Evolutionary conservation across 1,139 yeast genomes (phyloP).

Genomic region (Debaryomyces psychrophilus): DNA sequence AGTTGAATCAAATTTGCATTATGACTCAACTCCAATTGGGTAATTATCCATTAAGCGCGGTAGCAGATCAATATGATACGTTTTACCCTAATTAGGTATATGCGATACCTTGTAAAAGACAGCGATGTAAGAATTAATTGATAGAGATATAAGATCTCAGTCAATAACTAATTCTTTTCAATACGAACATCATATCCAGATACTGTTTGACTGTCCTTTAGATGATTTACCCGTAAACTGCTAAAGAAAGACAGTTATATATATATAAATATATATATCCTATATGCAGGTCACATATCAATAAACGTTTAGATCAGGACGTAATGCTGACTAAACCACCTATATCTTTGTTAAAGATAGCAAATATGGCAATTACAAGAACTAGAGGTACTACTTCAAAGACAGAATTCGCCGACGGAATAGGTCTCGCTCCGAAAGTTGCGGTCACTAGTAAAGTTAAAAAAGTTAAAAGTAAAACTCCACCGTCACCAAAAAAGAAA

Average conservation of each 20-base stretch:
- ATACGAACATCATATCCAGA: no score
- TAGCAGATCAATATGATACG: conserved; percentile 6
- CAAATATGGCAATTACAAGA: conserved; percentile 6
- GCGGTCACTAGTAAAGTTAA: neutral
- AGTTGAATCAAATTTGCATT: conserved; percentile 1
- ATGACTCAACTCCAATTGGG: conserved; percentile 12
- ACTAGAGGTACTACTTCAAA: conserved; percentile 2
- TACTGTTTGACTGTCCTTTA: no score
- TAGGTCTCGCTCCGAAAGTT: neutral
- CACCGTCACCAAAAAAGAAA: conserved; percentile 2
- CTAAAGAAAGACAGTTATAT: neutral
- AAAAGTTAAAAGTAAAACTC: neutral
- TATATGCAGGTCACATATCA: conserved; percentile 1
- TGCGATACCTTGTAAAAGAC: neutral
- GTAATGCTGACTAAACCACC: neutral
- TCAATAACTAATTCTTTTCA: no score
- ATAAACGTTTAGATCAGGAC: neutral
- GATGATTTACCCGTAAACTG: neutral
- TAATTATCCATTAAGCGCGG: conserved; percentile 12
- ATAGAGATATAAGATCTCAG: neutral
- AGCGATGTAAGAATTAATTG: neutral
- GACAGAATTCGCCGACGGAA: neutral
- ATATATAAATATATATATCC: neutral
- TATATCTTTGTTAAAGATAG: neutral
- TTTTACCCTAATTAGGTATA: neutral